A percentile compares a stretch with the other conserved stretches of the same genome.
phyloP scores from a whole-genome alignment of 2,329 filamentous ascomycete species.

The Uncinocarpus reesii region DNA sequence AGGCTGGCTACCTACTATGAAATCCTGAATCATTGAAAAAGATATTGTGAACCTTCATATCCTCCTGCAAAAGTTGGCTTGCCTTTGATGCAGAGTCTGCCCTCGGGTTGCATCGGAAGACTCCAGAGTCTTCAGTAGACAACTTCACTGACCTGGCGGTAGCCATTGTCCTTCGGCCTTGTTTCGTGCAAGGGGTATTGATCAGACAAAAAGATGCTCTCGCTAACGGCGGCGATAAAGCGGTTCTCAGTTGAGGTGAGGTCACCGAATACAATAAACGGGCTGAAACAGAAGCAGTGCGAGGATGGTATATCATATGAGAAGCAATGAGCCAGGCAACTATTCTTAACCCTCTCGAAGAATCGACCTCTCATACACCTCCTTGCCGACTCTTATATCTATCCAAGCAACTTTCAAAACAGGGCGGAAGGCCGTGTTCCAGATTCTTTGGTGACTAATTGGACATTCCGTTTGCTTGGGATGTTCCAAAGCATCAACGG shows the following conservation, averaged over 20 bases:
- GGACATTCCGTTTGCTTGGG: no score
- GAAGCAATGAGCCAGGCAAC: no score
- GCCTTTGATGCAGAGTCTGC: slow-evolving; percentile 52
- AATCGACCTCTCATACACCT: neutral
- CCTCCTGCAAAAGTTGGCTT: slow-evolving; percentile 62
- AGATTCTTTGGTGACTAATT: neutral
- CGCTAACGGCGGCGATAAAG: neutral
- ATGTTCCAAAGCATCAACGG: neutral
- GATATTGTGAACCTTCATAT: slow-evolving; percentile 63
- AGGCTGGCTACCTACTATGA: slow-evolving; percentile 44
- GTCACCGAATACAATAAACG: neutral
- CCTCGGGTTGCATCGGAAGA: slow-evolving; percentile 40
- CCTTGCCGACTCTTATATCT: neutral
- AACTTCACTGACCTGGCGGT: slow-evolving; percentile 41
- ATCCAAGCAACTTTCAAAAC: neutral
- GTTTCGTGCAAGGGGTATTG: neutral
- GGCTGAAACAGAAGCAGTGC: neutral
- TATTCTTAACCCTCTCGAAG: no score
- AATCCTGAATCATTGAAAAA: slow-evolving; percentile 68
- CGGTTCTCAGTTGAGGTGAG: neutral
- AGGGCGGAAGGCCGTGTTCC: neutral
- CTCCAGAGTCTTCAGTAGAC: slow-evolving; percentile 34
- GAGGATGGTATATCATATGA: neutral
- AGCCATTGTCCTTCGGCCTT: slow-evolving; percentile 34
- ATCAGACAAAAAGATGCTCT: neutral